Evolutionary conservation across 2,329 filamentous ascomycete species (phyloP).

Genomic region (Erysiphe pulchra): DNA sequence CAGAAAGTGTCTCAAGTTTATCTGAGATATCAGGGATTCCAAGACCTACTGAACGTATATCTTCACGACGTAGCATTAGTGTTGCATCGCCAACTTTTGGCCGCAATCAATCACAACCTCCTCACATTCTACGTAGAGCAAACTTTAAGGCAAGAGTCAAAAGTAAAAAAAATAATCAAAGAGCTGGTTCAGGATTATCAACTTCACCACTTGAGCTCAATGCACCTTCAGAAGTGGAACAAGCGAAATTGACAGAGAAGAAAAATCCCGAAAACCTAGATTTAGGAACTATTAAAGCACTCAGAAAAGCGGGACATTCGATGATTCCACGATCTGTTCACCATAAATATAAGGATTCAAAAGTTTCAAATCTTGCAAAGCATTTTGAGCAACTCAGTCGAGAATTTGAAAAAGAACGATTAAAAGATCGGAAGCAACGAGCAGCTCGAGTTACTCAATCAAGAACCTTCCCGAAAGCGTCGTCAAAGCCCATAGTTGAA

Average conservation of each 20-base stretch:
- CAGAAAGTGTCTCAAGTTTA: slow-evolving; percentile 2
- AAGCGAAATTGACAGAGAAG: slow-evolving; percentile 24
- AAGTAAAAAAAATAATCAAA: slow-evolving; percentile 6
- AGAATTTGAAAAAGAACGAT: slow-evolving; percentile 70
- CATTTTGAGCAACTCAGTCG: slow-evolving; percentile 93
- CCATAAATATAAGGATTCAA: slow-evolving; percentile 39
- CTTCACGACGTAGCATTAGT: slow-evolving; percentile 6
- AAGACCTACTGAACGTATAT: slow-evolving; percentile 10
- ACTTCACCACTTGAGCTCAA: slow-evolving; percentile 6
- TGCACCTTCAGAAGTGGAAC: slow-evolving; percentile 9
- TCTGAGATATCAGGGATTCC: slow-evolving; percentile 12
- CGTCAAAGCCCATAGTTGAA: slow-evolving; percentile 86
- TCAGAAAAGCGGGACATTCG: slow-evolving; percentile 33
- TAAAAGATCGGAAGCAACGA: slow-evolving; percentile 59
- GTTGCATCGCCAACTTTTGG: slow-evolving; percentile 11
- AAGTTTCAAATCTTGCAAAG: slow-evolving; percentile 74
- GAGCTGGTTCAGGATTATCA: slow-evolving; percentile 2
- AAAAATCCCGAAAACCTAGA: slow-evolving; percentile 51
- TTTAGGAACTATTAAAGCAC: slow-evolving; percentile 34
- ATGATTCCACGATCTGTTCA: slow-evolving; percentile 73
- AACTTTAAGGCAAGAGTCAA: slow-evolving; percentile 6
- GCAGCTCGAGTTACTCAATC: slow-evolving; percentile 51
- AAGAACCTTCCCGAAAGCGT: slow-evolving; percentile 66
- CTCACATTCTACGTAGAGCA: slow-evolving; percentile 11
- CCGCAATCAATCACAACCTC: slow-evolving; percentile 14